Evolutionary conservation across 1,284 basidiomycete genomes (phyloP).

Genomic region (Ganoderma multipileum): DNA sequence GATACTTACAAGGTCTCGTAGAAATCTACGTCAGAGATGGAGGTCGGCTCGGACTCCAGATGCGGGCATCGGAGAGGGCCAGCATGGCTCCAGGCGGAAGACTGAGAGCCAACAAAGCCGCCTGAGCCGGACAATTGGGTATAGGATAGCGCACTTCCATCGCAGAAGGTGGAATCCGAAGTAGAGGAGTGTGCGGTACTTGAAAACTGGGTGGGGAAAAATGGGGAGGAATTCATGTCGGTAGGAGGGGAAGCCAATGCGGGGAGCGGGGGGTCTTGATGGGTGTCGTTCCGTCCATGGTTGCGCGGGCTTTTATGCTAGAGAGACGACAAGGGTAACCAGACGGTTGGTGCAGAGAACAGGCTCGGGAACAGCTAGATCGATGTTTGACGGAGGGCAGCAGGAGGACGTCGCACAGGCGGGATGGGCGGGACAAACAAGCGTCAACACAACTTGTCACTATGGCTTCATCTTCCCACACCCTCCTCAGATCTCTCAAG

Average conservation of each 20-base stretch:
- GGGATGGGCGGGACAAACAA: not conserved
- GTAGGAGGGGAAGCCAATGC: not conserved
- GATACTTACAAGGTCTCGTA: not conserved
- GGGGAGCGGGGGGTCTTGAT: not conserved
- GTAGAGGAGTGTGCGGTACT: not conserved
- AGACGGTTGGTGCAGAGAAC: not conserved
- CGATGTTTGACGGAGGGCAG: not conserved
- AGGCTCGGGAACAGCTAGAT: not conserved
- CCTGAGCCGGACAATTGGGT: not conserved
- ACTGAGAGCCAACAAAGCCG: not conserved
- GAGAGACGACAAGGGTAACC: not conserved
- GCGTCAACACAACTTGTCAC: not conserved
- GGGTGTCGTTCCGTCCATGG: not conserved
- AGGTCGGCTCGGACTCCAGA: not conserved
- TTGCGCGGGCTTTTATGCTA: not conserved
- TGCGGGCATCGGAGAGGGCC: not conserved
- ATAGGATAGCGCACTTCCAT: not conserved
- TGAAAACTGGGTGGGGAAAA: not conserved
- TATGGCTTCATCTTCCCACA: not conserved
- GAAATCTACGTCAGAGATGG: not conserved
- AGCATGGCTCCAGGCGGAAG: not conserved
- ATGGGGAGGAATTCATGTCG: not conserved
- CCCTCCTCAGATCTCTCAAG: constrained; percentile 4
- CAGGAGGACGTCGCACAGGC: not conserved
- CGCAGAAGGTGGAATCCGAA: not conserved